Base-by-base conservation (phyloP, 352 stramenopile genomes). In the Nothophytophthora sp. region DNA sequence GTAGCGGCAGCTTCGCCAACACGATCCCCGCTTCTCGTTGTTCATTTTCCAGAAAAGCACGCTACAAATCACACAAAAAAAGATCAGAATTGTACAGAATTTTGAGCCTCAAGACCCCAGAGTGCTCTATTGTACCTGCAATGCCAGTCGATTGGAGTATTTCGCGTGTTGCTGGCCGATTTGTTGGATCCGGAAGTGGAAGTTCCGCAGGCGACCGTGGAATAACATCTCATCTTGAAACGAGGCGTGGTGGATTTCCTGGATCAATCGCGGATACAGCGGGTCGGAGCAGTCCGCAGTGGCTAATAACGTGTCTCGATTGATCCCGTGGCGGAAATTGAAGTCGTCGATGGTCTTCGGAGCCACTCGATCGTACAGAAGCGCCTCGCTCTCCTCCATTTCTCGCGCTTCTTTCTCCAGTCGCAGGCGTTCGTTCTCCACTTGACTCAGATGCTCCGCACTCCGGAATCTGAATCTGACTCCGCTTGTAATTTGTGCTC, bases 141-240 rank as follows among this genome's bases (percentile, higher is more conserved):
- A 43, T 13, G 61, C 55, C 12, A 90, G 75, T 33, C 70, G 55
- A 20, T 64, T 72, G 0, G 51, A 81, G 2, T 55, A 69, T 10
- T 75, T 55, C 1, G 40, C 45, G 13, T 81, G 71, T 13, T 83
- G 51, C 1, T 60, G 65, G 8, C 67, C 70, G 2, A 93, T 54
- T 37, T 88, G 80, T 1, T 73, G 51, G 19, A 91, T 77, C 2
- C 80, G 76, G 45, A 83, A 83, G 27, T 76, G 69, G 12, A 80
- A 91, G 38, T 90, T 90, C 23, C 71, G 67, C 10, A 93, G 54
- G 11, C 82, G 72, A 4, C 76, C 82, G 23, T 90, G 78, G 15
- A 82, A 88, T 1, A 90, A 38, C 18, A 93, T 57, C 33, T 86
- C 70, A 28, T 91, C 76, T n/a, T 86, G 71, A 32, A 86, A 76